Base-by-base conservation (phyloP, 2,329 filamentous ascomycete genomes). In the Ophiostoma himal-ulmi region DNA sequence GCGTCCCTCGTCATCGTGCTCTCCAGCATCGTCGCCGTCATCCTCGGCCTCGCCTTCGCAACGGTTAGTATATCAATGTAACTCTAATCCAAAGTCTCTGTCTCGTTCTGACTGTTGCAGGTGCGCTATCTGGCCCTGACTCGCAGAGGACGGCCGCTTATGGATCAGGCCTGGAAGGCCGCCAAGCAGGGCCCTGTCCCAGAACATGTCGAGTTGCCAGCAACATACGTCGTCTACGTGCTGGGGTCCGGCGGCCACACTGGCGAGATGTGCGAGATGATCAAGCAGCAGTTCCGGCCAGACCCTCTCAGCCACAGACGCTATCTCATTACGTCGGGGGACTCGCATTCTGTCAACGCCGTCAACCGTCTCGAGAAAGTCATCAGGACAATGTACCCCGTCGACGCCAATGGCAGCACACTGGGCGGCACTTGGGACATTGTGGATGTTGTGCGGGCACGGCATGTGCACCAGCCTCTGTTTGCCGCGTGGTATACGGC, bases 201-300 rank as follows among this genome's bases (percentile, higher is more conserved):
- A 8, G 72, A 74, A 20, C 70, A 69, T 3, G 70, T 52, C 7
- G 41, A 60, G 30, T 73, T 76, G 22, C 77, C 76, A 5, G 74
- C 75, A 3, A 80, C 80, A 36, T 86, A 94, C 78, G 82, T 93
- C 69, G 83, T 96, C 41, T 86, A 96, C 73, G 89, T 98, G 36
- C 89, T 98, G 34, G 95, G 95, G 69, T 96, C 92, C 2, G 95
- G 95, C 41, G 95, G 95, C 0, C 95, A 99, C 80, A 97, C 95
- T 0, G 89, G 93, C 67, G 95, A 99, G 80, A 96, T 99, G 91
- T 84, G 97, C 73, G 88, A 90, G 76, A 91, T 97, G 82, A 87
- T 99, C 75, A 82, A 83, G 70, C 82, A 83, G 74, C 86, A 85
- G 74, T 86, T 85, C 76, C 83, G 82, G 71, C 80, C 80, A 54